Evolutionary conservation across 1,139 yeast genomes (phyloP).

Genomic region (Yamadazyma dushanensis): DNA sequence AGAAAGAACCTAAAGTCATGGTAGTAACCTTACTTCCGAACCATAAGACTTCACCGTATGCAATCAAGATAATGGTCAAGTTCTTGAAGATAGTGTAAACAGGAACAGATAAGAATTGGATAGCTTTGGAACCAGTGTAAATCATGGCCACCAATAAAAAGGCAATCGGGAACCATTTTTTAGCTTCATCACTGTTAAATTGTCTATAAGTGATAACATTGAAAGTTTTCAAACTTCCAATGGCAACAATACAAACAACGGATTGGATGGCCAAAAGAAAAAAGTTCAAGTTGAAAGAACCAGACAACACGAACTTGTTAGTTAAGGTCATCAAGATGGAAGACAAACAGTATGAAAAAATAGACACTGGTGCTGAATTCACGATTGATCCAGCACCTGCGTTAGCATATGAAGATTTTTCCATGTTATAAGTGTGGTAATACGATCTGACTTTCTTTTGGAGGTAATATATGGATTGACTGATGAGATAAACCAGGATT

Average conservation of each 20-base stretch:
- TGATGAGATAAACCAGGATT: conserved; percentile 39
- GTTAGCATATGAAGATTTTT: conserved; percentile 27
- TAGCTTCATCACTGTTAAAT: conserved; percentile 83
- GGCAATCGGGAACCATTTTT: conserved; percentile 94
- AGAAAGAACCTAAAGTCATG: conserved; percentile 85
- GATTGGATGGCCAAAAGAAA: conserved; percentile 82
- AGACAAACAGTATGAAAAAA: conserved; percentile 83
- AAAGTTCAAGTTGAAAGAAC: conserved; percentile 86
- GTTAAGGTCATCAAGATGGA: conserved; percentile 98
- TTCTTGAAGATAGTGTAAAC: conserved; percentile 97
- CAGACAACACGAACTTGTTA: conserved; percentile 89
- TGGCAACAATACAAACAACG: conserved; percentile 74
- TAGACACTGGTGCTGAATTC: conserved; percentile 86
- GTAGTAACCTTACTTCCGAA: conserved; percentile 91
- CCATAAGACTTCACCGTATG: conserved; percentile 97
- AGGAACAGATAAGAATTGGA: conserved; percentile 87
- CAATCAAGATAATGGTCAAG: conserved; percentile 92
- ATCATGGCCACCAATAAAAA: conserved; percentile 87
- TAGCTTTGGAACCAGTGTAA: conserved; percentile 94
- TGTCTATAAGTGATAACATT: conserved; percentile 85
- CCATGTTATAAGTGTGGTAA: conserved; percentile 21
- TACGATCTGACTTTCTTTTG: conserved; percentile 21
- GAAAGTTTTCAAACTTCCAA: conserved; percentile 66
- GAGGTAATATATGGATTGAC: conserved; percentile 36
- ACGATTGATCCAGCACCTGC: conserved; percentile 42